Evolutionary conservation across 768 basidiomycete genomes (phyloP), one percentile per base, ranked within the genome.

Genomic region (Lanmaoa rubissima): DNA sequence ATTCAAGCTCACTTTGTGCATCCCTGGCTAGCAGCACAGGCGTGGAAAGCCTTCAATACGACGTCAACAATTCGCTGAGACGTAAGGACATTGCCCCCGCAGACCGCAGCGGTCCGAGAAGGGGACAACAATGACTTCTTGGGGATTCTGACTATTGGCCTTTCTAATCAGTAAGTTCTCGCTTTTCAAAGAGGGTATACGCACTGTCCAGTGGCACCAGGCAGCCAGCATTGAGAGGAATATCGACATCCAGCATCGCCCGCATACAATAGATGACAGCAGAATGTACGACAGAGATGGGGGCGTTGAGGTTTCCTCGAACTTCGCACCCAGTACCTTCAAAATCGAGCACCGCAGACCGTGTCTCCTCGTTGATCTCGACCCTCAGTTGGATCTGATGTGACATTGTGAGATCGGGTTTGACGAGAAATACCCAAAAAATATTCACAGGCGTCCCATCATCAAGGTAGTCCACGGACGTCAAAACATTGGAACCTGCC

Each of bases 21-120:
- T 1, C 95, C 95, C 69, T 97, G 94, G 65, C 90, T 92, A 0
- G 94, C 95, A 17, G 94, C 93, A 46, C 86, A 88, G 4, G 92
- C 94, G 63, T 89, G 82, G 77, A 98, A 97, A 0, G 94, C 94
- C 69, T 90, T 92, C 36, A 98, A 76, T 35, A 98, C 90, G 3
- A 95, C 93, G 67, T 98, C 95, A 3, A 95, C 92, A 44, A 96
- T 91, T n/a, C 95, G 80, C 67, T 96, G 94, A 6, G 87, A 90
- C 4, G 93, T 94, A 44, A 92, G 75, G 2, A 95, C 93, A 67
- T 97, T 98, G 12, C 94, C 94, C 32, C 90, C 94, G 60, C 93
- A 95, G 6, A 96, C 93, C 0, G 94, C 95, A 11, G 90, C 92
- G 0, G 90, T 94, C 43, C 83, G 82, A 13, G 89, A 90, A 0